Conservation (phyloP, 257 asterid species). For the Cinchona pubescens region DNA sequence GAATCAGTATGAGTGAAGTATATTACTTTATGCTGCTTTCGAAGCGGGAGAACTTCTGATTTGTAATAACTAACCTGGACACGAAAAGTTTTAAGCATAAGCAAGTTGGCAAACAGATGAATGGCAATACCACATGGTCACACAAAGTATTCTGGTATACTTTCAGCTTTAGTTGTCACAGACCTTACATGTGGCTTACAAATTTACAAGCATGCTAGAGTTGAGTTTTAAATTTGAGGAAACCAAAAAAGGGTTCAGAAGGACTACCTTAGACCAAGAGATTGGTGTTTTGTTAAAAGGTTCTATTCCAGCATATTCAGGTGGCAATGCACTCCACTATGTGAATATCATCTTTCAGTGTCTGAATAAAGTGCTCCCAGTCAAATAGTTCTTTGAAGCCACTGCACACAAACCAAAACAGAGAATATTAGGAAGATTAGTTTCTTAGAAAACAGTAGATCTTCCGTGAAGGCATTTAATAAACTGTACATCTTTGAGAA, state of each 20-base stretch:
- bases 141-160: neutral
- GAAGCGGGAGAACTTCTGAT: constrained; percentile 73
- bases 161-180: neutral
- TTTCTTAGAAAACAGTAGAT: neutral
- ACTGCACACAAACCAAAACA: constrained; percentile 37
- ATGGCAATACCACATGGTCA: neutral
- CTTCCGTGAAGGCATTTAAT: neutral
- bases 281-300: constrained; percentile 86
- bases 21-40: constrained; percentile 90
- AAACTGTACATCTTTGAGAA: neutral
- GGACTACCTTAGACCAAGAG: constrained; percentile 94
- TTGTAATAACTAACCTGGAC: constrained; percentile 76
- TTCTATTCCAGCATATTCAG: constrained; percentile 71
- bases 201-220: neutral
- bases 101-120: neutral
- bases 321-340: constrained; percentile 73
- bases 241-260: constrained; percentile 7
- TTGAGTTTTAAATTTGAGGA: neutral
- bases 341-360: constrained; percentile 74
- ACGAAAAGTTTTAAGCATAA: constrained; percentile 4
- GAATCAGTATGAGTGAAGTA: constrained; percentile 92
- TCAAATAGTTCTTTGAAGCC: constrained; percentile 95
- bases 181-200: neutral
- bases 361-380: constrained; percentile 86
- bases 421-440: constrained; percentile 9